phyloP scores from a whole-genome alignment of 495 filamentous ascomycete genomes.

The Ascobolus immersus region DNA sequence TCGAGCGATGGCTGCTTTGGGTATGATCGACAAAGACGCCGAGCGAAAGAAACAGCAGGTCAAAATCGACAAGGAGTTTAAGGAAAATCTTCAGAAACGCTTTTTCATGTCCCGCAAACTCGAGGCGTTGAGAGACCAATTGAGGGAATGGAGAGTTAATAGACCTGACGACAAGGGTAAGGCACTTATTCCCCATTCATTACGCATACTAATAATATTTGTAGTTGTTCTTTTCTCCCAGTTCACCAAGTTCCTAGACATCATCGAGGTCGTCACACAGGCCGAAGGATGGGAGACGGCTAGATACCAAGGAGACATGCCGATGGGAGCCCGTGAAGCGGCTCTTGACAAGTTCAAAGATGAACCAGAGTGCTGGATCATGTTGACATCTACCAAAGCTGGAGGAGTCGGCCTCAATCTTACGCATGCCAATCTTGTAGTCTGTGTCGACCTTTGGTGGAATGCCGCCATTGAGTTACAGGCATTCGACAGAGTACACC shows the following conservation, averaged over 20 bases:
- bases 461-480: conserved; percentile 97
- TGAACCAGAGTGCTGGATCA: conserved; percentile 66
- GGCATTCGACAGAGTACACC: conserved; percentile 82
- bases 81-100: no score
- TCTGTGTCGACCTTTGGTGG: conserved; percentile 97
- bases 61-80: no score
- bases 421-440: conserved; percentile 78
- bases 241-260: conserved; percentile 12
- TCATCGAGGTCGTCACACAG: conserved; percentile 18
- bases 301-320: conserved; percentile 11
- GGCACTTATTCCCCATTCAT: no score
- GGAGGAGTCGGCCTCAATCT: conserved; percentile 88
- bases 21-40: conserved; percentile 69
- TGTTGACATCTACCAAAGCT: conserved; percentile 81
- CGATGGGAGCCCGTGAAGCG: conserved; percentile 5
- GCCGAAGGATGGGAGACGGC: conserved; percentile 5
- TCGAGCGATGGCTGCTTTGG: conserved; percentile 81
- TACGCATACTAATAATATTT: no score
- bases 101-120: conserved; percentile 89
- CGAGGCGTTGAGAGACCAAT: conserved; percentile 88
- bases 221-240: conserved; percentile 12
- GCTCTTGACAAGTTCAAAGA: conserved; percentile 1
- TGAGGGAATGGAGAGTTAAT: conserved; percentile 87
- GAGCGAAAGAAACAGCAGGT: conserved; percentile 69
- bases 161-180: no score